Base-by-base conservation (phyloP, 768 basidiomycete genomes). In the Punctularia strigosozonata region DNA sequence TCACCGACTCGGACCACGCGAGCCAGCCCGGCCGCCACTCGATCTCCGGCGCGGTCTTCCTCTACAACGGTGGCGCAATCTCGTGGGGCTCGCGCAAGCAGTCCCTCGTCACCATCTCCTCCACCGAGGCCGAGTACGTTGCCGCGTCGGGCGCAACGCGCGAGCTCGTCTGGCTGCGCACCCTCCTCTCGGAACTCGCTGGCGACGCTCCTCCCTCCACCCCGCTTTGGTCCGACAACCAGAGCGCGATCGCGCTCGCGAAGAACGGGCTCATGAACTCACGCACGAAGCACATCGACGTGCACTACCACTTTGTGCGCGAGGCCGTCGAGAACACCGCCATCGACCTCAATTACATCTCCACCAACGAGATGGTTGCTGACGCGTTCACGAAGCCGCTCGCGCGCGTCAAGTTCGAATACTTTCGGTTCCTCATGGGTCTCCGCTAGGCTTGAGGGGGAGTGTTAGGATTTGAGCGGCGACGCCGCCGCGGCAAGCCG, bases 111-210 rank as follows among this genome's bases (percentile, higher is more conserved):
- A 49, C 69, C 0, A 45, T 55, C 0, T 71, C 65, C 0, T 65
- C 60, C 0, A 55, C 53, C 3, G 64, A 73, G 44, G 61, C 65
- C 0, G 68, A 71, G 51, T 70, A 66, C 47, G 54, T 67, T 12
- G 64, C 64, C 0, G 44, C 50, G 0, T 38, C 51, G 0, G 52
- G 65, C 24, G 58, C 59, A 0, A 37, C 53, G 0, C 51, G 59
- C 36, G 55, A 69, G 43, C 54, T 50, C 2, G 12, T 65, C 3
- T 71, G 66, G 66, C 40, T 61, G 4, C 43, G 42, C 0, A 33
- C 36, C 1, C 43, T 58, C 8, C 19, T 57, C 5, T 4, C 33
- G 1, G 50, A 55, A 38, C 43, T 53, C 19, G 34, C 15, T 15
- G 36, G 21, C 21, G 17, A 25, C 1, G 31, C 30, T 3, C 1